Evolutionary conservation across 2,329 filamentous ascomycete genomes (phyloP), one percentile per base, ranked within the genome.

Genomic region (Colletotrichum gigasporum): DNA sequence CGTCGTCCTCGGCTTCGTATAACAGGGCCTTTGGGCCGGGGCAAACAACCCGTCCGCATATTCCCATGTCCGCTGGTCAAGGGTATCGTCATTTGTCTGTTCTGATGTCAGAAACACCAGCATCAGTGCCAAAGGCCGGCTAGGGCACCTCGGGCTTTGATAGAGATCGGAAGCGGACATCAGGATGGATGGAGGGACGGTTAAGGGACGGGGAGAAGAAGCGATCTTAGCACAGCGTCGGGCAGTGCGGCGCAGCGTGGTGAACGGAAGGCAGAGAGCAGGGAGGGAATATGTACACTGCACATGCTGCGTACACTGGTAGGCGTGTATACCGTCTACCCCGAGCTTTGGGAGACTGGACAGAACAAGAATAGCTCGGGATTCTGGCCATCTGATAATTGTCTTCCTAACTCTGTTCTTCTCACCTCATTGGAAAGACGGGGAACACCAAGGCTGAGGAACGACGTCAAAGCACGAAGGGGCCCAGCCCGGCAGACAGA

Each of bases 371-470:
- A 47, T 44, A 16, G 60, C 30, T 34, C 54, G 37, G 26, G n/a
- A 20, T 28, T 32, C n/a, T 60, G 45, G 32, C 60, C 55, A 51
- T 63, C 60, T 47, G 55, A 63, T 63, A 63, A n/a, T 53, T 41
- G 20, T 37, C 11, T 37, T 26, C 10, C 16, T 35, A 58, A 59
- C 55, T n/a, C 35, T 32, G 22, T 37, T 35, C n/a, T 30, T 32
- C 32, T 18, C 35, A 22, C 22, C 47, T 34, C n/a, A 10, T 34
- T 45, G 54, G 55, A 30, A 30, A 41, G 39, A 39, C n/a, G 24
- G n/a, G 37, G 35, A 51, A 34, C 22, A 47, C 24, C 22, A 32
- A 44, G 30, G 52, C 42, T 57, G n/a, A 42, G 52, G 59, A 61
- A 44, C 20, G n/a, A 30, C 47, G 53, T 47, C 41, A 24, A 56